Percentiles rank a stretch among this genome's conserved stretches.
Evolutionary conservation across 2,329 filamentous ascomycete species (phyloP).

Genomic region (Diaporthe citriasiana): DNA sequence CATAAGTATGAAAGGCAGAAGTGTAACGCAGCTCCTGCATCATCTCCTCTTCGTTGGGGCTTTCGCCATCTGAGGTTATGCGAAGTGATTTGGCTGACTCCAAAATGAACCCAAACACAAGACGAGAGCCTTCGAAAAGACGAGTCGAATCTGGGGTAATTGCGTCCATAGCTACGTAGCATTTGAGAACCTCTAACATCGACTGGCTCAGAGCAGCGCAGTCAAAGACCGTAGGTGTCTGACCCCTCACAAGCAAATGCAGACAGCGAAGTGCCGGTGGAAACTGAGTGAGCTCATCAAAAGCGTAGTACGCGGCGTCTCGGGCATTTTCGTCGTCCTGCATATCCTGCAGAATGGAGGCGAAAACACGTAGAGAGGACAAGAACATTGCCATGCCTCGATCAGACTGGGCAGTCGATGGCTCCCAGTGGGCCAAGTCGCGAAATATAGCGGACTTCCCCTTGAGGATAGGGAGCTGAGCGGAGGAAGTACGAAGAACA

Average conservation of each 20-base stretch:
- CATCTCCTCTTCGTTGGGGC: background rate
- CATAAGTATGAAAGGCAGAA: background rate
- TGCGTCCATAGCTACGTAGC: background rate
- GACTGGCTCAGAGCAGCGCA: conserved; percentile 26
- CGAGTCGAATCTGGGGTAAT: background rate
- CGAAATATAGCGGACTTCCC: conserved; percentile 27
- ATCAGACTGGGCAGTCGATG: conserved; percentile 9
- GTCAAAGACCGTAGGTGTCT: conserved; percentile 7
- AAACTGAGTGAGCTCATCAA: conserved; percentile 11
- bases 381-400: conserved; percentile 33
- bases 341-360: conserved; percentile 14
- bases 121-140: conserved; percentile 23
- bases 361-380: conserved; percentile 20
- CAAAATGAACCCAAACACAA: conserved; percentile 19
- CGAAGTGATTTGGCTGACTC: conserved; percentile 20
- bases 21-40: background rate
- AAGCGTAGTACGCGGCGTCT: conserved; percentile 4
- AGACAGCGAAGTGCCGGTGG: conserved; percentile 29
- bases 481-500: conserved; percentile 1
- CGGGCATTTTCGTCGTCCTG: background rate
- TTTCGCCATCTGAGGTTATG: background rate
- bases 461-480: background rate
- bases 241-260: conserved; percentile 12
- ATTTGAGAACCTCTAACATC: background rate
- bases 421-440: conserved; percentile 19